Percentiles rank a stretch among this genome's conserved stretches.
Conservation (phyloP, 805 yeast genomes). For the Candida germanica region DNA sequence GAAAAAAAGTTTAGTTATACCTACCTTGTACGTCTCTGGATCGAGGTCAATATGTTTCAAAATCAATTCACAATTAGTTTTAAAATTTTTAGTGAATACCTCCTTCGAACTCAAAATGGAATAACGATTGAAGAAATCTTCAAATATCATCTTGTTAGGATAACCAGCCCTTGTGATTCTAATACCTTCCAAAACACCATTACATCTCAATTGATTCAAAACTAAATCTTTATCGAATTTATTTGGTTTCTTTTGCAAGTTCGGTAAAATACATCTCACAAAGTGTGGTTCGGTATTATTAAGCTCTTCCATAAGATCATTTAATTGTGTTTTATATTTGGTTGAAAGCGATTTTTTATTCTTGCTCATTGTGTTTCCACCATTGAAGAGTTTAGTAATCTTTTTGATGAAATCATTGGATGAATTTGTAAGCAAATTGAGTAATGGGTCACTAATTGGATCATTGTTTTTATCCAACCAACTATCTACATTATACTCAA, state of each 20-base stretch:
- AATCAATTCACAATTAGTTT: slow-evolving; percentile 66
- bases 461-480: slow-evolving; percentile 96
- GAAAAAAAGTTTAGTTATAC: slow-evolving; percentile 71
- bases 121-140: slow-evolving; percentile 75
- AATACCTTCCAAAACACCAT: slow-evolving; percentile 97
- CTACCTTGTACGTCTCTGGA: slow-evolving; percentile 57
- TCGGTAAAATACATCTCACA: slow-evolving; percentile 94
- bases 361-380: slow-evolving; percentile 2
- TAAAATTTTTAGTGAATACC: slow-evolving; percentile 46
- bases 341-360: slow-evolving; percentile 72
- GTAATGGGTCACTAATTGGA: slow-evolving; percentile 77
- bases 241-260: slow-evolving; percentile 66
- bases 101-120: slow-evolving; percentile 57
- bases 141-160: slow-evolving; percentile 86
- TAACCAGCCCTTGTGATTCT: slow-evolving; percentile 96
- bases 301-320: slow-evolving; percentile 66
- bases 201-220: slow-evolving; percentile 86
- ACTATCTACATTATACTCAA: slow-evolving; percentile 87
- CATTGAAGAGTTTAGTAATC: slow-evolving; percentile 14
- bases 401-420: slow-evolving; percentile 47
- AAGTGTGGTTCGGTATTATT: slow-evolving; percentile 89
- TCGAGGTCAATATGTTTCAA: slow-evolving; percentile 63
- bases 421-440: slow-evolving; percentile 59
- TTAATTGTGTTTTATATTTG: slow-evolving; percentile 83
- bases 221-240: slow-evolving; percentile 73